Evolutionary conservation across 1,139 yeast species (phyloP).

Genomic region (Saccharomyces pastorianus): DNA sequence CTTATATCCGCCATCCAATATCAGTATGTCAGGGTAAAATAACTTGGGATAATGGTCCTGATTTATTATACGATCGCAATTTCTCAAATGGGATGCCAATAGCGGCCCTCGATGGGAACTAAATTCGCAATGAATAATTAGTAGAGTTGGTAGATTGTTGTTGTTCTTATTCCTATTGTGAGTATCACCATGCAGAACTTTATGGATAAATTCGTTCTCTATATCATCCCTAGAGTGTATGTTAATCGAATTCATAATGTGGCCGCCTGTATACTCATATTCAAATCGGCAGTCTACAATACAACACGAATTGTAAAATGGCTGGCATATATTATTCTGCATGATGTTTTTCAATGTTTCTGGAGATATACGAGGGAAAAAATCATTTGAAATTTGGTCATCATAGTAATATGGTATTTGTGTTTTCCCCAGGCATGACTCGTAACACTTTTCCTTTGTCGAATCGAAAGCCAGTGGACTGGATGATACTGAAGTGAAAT

Average conservation of each 20-base stretch:
- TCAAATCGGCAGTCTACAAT: slow-evolving; percentile 86
- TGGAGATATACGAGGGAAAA: slow-evolving; percentile 66
- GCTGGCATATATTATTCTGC: slow-evolving; percentile 42
- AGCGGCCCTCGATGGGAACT: slow-evolving; percentile 88
- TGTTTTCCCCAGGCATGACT: slow-evolving; percentile 12
- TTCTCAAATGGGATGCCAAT: slow-evolving; percentile 79
- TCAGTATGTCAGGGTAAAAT: slow-evolving; percentile 78
- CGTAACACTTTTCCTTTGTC: slow-evolving; percentile 6
- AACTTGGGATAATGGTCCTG: slow-evolving; percentile 69
- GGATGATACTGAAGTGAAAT: background rate
- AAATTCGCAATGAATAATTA: slow-evolving; percentile 93
- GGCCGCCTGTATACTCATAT: slow-evolving; percentile 90
- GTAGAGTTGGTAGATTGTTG: slow-evolving; percentile 36
- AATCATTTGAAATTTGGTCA: slow-evolving; percentile 39
- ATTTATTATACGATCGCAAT: slow-evolving; percentile 70
- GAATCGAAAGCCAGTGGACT: slow-evolving; percentile 14
- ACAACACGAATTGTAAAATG: slow-evolving; percentile 50
- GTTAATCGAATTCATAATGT: slow-evolving; percentile 75
- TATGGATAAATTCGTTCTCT: slow-evolving; percentile 17
- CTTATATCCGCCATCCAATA: slow-evolving; percentile 87
- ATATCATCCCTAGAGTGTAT: slow-evolving; percentile 62
- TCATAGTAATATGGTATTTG: slow-evolving; percentile 15
- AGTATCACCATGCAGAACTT: background rate
- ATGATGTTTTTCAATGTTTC: slow-evolving; percentile 57
- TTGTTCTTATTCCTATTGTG: slow-evolving; percentile 4